Conservation (phyloP, 2,329 filamentous ascomycete species). For the Fusarium floridanum region DNA sequence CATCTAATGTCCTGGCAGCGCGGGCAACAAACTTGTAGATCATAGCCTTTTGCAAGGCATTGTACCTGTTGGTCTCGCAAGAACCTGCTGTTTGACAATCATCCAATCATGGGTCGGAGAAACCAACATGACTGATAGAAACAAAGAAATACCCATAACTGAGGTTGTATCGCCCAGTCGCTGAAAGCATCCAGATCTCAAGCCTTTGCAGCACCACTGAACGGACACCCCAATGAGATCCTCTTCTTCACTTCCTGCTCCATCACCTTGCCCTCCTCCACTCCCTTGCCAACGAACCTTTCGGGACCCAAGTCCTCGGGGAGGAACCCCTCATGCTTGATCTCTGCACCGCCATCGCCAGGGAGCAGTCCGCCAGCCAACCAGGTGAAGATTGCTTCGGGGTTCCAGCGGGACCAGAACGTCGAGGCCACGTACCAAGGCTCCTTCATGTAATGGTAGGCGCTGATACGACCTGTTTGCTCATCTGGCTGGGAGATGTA, state of each 20-base stretch:
- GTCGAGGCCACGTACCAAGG: constrained; percentile 75
- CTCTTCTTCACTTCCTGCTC: constrained; percentile 48
- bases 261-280: constrained; percentile 54
- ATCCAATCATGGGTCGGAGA: background rate
- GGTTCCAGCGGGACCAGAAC: constrained; percentile 73
- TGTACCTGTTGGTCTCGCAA: background rate
- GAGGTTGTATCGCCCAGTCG: background rate
- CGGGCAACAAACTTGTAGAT: background rate
- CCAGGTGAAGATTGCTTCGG: constrained; percentile 62
- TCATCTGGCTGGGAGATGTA: constrained; percentile 63
- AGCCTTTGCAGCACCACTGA: background rate
- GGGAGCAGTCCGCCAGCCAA: constrained; percentile 60
- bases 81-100: background rate
- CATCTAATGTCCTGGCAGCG: background rate
- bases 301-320: constrained; percentile 74
- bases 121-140: background rate
- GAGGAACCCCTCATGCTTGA: constrained; percentile 64
- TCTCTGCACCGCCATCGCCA: constrained; percentile 53
- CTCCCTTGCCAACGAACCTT: constrained; percentile 64
- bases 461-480: constrained; percentile 65
- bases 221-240: constrained; percentile 62
- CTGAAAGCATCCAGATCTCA: background rate
- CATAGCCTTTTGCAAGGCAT: background rate
- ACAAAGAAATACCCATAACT: background rate
- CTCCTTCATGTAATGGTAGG: constrained; percentile 67